Conservation (phyloP, 768 basidiomycete species). For the Collybia sp. region DNA sequence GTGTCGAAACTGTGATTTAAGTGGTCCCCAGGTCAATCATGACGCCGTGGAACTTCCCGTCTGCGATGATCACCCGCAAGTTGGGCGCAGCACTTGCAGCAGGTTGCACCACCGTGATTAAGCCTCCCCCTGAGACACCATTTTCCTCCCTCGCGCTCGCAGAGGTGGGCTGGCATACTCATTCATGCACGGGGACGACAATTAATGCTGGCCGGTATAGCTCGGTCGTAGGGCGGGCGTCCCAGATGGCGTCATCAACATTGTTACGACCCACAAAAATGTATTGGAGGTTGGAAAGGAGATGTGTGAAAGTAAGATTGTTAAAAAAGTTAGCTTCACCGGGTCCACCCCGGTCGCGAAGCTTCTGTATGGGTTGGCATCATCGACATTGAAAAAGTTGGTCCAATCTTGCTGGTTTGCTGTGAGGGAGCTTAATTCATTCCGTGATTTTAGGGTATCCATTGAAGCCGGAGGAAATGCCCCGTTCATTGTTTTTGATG, state of each 20-base stretch:
- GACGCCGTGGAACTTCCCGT: constrained; percentile 93
- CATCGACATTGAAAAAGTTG: constrained; percentile 81
- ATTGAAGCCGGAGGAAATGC: constrained; percentile 93
- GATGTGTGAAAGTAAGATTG: constrained; percentile 82
- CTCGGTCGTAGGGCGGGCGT: constrained; percentile 86
- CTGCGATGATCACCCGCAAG: constrained; percentile 93
- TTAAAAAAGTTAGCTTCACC: constrained; percentile 91
- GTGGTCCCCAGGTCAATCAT: constrained; percentile 55
- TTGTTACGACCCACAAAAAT: constrained; percentile 85
- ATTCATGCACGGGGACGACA: not conserved
- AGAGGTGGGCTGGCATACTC: constrained; percentile 49
- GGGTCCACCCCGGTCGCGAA: constrained; percentile 84
- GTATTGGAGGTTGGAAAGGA: constrained; percentile 87
- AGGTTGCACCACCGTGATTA: constrained; percentile 95
- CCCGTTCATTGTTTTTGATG: constrained; percentile 95
- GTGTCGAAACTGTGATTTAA: constrained; percentile 1
- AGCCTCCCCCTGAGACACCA: constrained; percentile 93
- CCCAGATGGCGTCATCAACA: constrained; percentile 92
- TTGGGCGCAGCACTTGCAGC: constrained; percentile 86
- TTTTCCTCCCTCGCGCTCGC: constrained; percentile 88
- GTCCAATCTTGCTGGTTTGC: constrained; percentile 9
- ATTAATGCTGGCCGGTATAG: constrained; percentile 27
- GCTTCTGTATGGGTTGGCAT: constrained; percentile 64
- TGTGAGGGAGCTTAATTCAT: not conserved
- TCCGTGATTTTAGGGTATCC: constrained; percentile 38